Conservation (phyloP, 2,329 filamentous ascomycete species). For the Microsporum audouinii region DNA sequence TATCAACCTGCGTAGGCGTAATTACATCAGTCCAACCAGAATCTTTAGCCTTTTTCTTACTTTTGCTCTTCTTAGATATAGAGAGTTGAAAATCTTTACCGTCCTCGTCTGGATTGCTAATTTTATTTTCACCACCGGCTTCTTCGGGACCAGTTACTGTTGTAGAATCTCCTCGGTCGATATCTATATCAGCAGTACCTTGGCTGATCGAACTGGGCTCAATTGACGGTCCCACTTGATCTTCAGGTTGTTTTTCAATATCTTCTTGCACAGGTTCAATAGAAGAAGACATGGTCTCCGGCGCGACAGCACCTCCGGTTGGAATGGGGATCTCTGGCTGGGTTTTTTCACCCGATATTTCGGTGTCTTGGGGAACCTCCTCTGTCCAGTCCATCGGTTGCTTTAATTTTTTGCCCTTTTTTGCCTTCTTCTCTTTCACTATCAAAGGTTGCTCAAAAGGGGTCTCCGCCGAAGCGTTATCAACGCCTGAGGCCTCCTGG, state of each 20-base stretch:
- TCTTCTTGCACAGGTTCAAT: not conserved
- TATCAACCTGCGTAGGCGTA: slow-evolving; percentile 35
- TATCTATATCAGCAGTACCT: not conserved
- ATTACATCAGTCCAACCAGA: slow-evolving; percentile 36
- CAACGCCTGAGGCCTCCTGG: not conserved
- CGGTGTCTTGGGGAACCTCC: not conserved
- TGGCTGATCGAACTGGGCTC: not conserved
- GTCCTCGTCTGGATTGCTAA: slow-evolving; percentile 25
- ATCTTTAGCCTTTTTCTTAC: slow-evolving; percentile 28
- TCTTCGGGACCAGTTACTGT: not conserved
- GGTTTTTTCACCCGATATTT: not conserved
- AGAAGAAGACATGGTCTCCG: not conserved
- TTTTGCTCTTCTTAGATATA: slow-evolving; percentile 28
- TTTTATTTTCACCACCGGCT: not conserved
- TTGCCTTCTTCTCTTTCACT: slow-evolving; percentile 34
- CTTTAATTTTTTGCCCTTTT: slow-evolving; percentile 35
- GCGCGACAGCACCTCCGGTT: not conserved
- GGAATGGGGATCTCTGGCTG: not conserved
- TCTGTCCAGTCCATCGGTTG: slow-evolving; percentile 10
- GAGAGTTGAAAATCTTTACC: slow-evolving; percentile 37
- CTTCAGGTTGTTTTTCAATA: not conserved
- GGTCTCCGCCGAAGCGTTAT: not conserved
- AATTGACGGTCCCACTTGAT: not conserved
- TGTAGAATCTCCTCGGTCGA: not conserved
- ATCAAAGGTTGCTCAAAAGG: not conserved